Evolutionary conservation across 495 filamentous ascomycete genomes (phyloP).

Genomic region (Penicillium steckii): DNA sequence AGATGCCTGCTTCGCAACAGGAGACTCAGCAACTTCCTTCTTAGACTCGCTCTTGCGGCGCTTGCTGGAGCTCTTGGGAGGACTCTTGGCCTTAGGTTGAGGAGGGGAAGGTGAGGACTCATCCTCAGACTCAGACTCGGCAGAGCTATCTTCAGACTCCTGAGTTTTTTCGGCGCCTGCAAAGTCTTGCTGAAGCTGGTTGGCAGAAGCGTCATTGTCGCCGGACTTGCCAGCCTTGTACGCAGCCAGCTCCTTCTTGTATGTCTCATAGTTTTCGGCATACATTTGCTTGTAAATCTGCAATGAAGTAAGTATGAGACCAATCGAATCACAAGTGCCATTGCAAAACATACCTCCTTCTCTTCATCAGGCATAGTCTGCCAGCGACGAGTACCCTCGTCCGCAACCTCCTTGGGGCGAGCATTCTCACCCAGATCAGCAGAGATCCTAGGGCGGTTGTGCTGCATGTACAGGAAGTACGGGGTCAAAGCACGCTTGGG

Average conservation of each 20-base stretch:
- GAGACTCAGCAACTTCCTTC: constrained; percentile 38
- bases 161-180: constrained; percentile 41
- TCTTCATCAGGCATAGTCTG: constrained; percentile 65
- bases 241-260: constrained; percentile 67
- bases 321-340: too few relatives aligned
- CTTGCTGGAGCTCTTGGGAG: constrained; percentile 46
- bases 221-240: constrained; percentile 58
- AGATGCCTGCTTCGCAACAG: constrained; percentile 32
- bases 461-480: constrained; percentile 90
- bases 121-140: constrained; percentile 40
- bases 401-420: constrained; percentile 74
- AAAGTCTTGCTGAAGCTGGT: constrained; percentile 55
- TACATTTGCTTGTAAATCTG: constrained; percentile 75
- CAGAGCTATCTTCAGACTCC: constrained; percentile 22
- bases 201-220: constrained; percentile 56
- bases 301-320: not conserved
- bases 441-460: constrained; percentile 73
- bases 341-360: constrained; percentile 75
- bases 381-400: constrained; percentile 84
- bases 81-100: constrained; percentile 22
- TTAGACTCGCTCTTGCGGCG: constrained; percentile 48
- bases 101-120: constrained; percentile 46
- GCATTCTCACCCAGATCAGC: constrained; percentile 68
- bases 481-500: constrained; percentile 92
- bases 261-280: constrained; percentile 70